These are phyloP conservation scores for Fusarium vanettenii DNA, from an alignment of 2,329 filamentous ascomycete species.

Conservation along the genomic window DNA sequence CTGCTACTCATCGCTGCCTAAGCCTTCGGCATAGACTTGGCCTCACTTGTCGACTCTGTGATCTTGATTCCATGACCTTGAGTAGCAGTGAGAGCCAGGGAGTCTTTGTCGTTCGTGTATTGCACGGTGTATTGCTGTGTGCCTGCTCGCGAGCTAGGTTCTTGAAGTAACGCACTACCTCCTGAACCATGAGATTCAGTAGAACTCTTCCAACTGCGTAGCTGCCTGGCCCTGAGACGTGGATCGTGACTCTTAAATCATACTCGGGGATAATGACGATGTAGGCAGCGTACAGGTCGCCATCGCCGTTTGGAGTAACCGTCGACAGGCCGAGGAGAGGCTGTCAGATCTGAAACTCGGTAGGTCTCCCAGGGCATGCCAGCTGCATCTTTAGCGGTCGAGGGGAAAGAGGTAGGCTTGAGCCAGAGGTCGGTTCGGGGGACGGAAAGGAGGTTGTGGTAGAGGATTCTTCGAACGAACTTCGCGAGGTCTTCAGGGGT, in stretches of 20 bases:
- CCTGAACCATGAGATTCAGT: background rate
- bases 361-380: background rate
- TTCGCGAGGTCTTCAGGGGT: slow-evolving; percentile 50
- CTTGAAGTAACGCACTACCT: background rate
- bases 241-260: background rate
- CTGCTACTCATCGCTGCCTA: background rate
- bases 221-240: background rate
- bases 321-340: background rate
- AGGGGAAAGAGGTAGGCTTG: background rate
- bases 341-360: background rate
- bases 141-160: background rate
- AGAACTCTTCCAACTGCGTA: background rate
- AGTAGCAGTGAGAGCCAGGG: background rate
- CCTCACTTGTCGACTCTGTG: background rate
- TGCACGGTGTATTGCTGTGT: background rate
- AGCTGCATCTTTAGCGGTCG: background rate
- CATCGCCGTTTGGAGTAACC: background rate
- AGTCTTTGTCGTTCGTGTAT: background rate
- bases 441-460: background rate
- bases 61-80: background rate
- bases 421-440: background rate
- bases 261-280: background rate
- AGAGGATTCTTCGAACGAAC: background rate
- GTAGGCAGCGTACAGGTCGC: background rate
- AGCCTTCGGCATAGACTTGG: background rate